Percentiles rank a stretch among this genome's conserved stretches.
Conservation (phyloP, 2,329 filamentous ascomycete genomes). For the Metarhizium sp. region DNA sequence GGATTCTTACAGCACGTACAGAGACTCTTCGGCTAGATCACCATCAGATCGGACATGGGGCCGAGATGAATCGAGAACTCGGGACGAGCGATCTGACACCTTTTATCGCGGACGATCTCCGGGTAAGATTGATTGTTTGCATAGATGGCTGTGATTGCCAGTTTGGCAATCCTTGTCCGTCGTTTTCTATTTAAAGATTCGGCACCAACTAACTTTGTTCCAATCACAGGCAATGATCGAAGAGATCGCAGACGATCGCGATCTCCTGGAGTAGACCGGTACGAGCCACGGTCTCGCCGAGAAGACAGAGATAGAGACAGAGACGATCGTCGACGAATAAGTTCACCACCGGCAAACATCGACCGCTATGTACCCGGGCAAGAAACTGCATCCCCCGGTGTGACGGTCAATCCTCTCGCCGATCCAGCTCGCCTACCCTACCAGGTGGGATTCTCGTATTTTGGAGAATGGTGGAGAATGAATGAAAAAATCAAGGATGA, state of each 20-base stretch:
- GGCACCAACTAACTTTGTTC: not conserved
- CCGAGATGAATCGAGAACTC: conserved; percentile 41
- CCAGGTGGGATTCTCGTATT: conserved; percentile 79
- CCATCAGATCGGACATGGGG: conserved; percentile 44
- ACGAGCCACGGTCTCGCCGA: conserved; percentile 61
- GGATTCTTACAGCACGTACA: conserved; percentile 46
- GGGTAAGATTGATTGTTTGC: conserved; percentile 40
- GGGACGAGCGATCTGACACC: conserved; percentile 46
- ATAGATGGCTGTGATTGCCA: not conserved
- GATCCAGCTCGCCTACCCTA: conserved; percentile 67
- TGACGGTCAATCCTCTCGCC: conserved; percentile 54
- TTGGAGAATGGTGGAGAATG: conserved; percentile 77
- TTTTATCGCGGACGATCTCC: conserved; percentile 62
- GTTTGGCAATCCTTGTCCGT: not conserved
- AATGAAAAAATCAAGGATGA: conserved; percentile 79
- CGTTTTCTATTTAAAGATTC: not conserved
- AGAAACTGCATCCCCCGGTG: conserved; percentile 36
- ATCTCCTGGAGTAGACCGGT: conserved; percentile 66
- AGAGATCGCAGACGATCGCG: conserved; percentile 56
- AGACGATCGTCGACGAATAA: conserved; percentile 53
- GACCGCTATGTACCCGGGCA: conserved; percentile 79
- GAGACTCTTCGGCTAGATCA: conserved; percentile 42
- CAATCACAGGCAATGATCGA: conserved; percentile 42
- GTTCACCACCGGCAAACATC: conserved; percentile 60
- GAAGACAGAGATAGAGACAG: conserved; percentile 57